These are phyloP conservation scores for Hordeum vulgare DNA, from an alignment of 176 grass and related monocot genomes.

Conservation along the genomic window DNA sequence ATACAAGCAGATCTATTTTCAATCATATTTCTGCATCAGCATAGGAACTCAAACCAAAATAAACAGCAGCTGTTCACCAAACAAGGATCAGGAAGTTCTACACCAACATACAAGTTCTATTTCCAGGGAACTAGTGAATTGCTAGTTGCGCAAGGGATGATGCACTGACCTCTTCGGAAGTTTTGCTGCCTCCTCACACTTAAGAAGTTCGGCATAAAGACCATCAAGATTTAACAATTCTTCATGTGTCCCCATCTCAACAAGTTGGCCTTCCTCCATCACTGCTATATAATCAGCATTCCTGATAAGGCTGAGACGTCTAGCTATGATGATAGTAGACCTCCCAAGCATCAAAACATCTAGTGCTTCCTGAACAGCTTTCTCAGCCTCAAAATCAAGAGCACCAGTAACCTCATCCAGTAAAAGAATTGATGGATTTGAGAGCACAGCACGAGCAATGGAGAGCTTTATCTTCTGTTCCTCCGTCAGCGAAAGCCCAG, in stretches of 20 bases:
- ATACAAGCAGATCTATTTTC: background rate
- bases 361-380: conserved; percentile 85
- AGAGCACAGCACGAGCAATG: conserved; percentile 94
- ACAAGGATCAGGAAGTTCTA: background rate
- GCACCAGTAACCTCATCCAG: conserved; percentile 95
- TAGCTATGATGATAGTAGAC: conserved; percentile 97
- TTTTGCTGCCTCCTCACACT: conserved; percentile 89
- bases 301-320: conserved; percentile 88
- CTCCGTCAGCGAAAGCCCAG: conserved; percentile 80
- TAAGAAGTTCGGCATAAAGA: conserved; percentile 91
- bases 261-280: conserved; percentile 98
- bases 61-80: background rate
- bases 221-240: conserved; percentile 90
- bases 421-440: conserved; percentile 91
- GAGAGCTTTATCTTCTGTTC: conserved; percentile 99
- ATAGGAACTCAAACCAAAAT: background rate
- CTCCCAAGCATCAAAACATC: conserved; percentile 90
- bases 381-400: conserved; percentile 98
- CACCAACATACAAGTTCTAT: background rate
- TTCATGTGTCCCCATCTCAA: conserved; percentile 99
- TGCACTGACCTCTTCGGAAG: conserved; percentile 89
- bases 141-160: background rate
- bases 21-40: background rate
- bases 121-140: background rate
- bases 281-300: conserved; percentile 99